phyloP scores from a whole-genome alignment of 495 filamentous ascomycete genomes.

The Clavariopsis aquatica region DNA sequence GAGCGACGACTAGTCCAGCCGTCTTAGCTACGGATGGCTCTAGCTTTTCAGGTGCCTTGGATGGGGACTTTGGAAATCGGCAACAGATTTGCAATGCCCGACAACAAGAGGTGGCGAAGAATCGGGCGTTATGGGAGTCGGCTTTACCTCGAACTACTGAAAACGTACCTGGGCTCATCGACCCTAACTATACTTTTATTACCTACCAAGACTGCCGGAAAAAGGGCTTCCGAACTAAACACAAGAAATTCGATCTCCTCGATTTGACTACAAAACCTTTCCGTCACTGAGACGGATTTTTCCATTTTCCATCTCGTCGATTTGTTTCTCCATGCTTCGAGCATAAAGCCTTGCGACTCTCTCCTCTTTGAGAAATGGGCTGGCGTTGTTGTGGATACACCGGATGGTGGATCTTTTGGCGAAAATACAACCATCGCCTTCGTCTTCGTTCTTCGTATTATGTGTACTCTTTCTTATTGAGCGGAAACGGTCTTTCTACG shows the following conservation, averaged over 20 bases:
- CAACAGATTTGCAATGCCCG: background rate
- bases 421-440: background rate
- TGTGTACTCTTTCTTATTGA: background rate
- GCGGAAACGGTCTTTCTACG: background rate
- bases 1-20: background rate
- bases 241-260: background rate
- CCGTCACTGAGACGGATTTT: background rate
- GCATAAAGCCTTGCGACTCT: background rate
- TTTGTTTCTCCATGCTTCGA: background rate
- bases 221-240: background rate
- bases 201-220: background rate
- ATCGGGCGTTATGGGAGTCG: conserved; percentile 24
- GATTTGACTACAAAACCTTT: background rate
- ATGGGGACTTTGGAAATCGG: background rate
- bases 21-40: background rate
- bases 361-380: background rate
- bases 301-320: no score
- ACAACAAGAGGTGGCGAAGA: background rate
- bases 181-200: conserved; percentile 14
- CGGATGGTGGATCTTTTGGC: background rate
- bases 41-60: background rate
- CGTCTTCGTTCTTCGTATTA: background rate
- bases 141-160: conserved; percentile 23
- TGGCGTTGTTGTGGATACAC: background rate
- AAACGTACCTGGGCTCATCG: background rate